Evolutionary conservation across 345 rosid species (phyloP).

Genomic region (Garcia nutans): DNA sequence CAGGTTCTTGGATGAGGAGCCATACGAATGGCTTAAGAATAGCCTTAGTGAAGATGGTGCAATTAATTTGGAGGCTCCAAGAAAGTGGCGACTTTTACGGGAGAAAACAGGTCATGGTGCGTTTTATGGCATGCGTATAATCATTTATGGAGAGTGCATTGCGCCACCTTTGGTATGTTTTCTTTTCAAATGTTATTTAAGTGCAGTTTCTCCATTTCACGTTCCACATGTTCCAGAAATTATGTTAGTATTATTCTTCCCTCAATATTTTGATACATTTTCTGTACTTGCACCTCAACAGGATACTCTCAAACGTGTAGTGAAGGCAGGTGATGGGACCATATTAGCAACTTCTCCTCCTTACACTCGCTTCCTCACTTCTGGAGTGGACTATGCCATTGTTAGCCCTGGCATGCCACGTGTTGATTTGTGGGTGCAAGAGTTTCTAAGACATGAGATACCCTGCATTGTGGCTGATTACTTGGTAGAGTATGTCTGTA

Average conservation of each 20-base stretch:
- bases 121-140: conserved; percentile 65
- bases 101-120: conserved; percentile 96
- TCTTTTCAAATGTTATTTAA: conserved; percentile 5
- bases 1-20: conserved; percentile 70
- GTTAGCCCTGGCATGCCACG: conserved; percentile 75
- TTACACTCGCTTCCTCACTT: conserved; percentile 67
- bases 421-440: conserved; percentile 78
- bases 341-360: conserved; percentile 96
- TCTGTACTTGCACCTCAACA: conserved; percentile 26
- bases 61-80: conserved; percentile 76
- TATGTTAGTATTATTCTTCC: not conserved
- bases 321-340: conserved; percentile 92
- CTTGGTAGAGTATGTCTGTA: conserved; percentile 93
- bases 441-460: conserved; percentile 72
- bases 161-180: conserved; percentile 81
- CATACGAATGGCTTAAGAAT: conserved; percentile 76
- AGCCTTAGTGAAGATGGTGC: conserved; percentile 81
- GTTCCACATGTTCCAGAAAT: not conserved
- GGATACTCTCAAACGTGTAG: conserved; percentile 92
- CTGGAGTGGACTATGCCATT: conserved; percentile 74
- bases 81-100: conserved; percentile 79
- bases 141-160: conserved; percentile 86
- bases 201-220: conserved; percentile 1
- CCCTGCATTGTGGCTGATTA: conserved; percentile 87
- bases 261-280: not conserved